These are phyloP conservation scores for Eucalyptus brandiana DNA, from an alignment of 345 rosid genomes.

Conservation along the genomic window DNA sequence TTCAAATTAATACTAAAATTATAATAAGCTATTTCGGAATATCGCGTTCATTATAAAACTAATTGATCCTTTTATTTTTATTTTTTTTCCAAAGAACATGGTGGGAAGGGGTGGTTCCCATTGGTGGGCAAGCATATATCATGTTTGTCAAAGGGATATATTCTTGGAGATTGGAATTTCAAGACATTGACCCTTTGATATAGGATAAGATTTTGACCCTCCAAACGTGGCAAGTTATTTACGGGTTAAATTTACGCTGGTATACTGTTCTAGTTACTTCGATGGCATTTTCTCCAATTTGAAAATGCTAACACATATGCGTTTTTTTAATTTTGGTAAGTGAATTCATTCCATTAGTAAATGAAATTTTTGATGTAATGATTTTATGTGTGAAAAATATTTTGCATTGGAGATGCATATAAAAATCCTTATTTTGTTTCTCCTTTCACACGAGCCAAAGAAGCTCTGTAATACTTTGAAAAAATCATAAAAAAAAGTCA, in stretches of 20 bases:
- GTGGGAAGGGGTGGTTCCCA: neutral
- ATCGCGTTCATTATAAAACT: neutral
- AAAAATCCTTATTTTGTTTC: neutral
- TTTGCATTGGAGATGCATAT: neutral
- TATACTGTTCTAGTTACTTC: neutral
- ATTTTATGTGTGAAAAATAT: neutral
- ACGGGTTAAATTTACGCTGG: neutral
- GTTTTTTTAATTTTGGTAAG: neutral
- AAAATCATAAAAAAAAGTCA: too few relatives aligned
- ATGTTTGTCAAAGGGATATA: neutral
- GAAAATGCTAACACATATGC: neutral
- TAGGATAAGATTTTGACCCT: neutral
- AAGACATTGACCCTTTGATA: neutral
- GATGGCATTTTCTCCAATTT: neutral
- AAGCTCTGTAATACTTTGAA: neutral
- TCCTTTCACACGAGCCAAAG: neutral
- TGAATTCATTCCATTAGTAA: neutral
- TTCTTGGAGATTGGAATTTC: neutral
- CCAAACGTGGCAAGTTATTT: neutral
- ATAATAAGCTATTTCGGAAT: neutral
- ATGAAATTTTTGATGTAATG: neutral
- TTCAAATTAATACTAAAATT: neutral
- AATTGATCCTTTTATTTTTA: neutral
- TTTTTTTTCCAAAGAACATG: neutral
- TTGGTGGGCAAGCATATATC: neutral